phyloP scores from a whole-genome alignment of 2,329 filamentous ascomycete genomes.

The Botrytis paeoniae region DNA sequence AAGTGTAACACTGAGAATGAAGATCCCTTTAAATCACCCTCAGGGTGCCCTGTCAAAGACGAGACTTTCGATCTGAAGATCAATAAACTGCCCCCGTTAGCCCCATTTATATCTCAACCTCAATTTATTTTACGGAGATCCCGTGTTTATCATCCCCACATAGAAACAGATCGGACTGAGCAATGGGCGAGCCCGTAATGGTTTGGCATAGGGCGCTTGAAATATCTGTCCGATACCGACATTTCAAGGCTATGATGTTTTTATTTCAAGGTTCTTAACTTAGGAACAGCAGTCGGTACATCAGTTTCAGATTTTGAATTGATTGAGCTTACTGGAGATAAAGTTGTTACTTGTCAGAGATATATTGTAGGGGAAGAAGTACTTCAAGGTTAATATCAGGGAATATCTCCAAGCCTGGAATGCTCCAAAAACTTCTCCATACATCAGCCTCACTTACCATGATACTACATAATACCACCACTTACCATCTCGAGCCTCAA shows the following conservation, averaged over 20 bases:
- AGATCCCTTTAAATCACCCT: constrained; percentile 2
- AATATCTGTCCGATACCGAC: not conserved
- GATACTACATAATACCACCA: not conserved
- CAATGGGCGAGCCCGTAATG: not conserved
- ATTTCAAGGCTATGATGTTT: not conserved
- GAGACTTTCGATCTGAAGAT: constrained; percentile 17
- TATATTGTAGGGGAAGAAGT: constrained; percentile 4
- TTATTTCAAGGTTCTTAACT: not conserved
- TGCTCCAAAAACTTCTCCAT: constrained; percentile 1
- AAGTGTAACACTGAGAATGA: not conserved
- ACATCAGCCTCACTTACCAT: constrained; percentile 2
- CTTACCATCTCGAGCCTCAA: not conserved
- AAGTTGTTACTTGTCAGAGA: not conserved
- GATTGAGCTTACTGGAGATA: not conserved
- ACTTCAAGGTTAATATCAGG: not conserved
- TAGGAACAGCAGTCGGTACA: not conserved
- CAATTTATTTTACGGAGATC: constrained; percentile 15
- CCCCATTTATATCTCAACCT: constrained; percentile 7
- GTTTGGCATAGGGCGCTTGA: not conserved
- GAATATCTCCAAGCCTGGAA: not conserved
- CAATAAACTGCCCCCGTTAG: constrained; percentile 6
- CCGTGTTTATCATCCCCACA: constrained; percentile 13
- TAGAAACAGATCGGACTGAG: not conserved
- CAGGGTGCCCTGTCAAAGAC: constrained; percentile 4
- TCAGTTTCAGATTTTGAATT: not conserved